Percentiles rank a stretch among this genome's conserved stretches.
phyloP scores from a whole-genome alignment of 768 basidiomycete genomes.

The Suillus americanus region DNA sequence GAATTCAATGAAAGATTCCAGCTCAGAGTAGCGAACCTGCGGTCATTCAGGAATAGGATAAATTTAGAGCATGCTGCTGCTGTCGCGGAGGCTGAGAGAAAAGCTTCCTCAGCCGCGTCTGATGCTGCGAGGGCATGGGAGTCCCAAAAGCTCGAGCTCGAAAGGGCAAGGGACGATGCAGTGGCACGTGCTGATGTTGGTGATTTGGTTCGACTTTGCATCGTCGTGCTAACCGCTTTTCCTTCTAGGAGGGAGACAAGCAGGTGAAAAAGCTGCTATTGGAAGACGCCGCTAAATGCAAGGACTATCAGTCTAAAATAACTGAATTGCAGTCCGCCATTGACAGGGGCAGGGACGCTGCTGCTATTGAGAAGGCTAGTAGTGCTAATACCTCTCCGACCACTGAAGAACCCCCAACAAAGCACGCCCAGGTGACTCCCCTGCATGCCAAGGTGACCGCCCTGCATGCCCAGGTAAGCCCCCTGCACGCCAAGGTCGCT shows the following conservation, averaged over 20 bases:
- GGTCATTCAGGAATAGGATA: not conserved
- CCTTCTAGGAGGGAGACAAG: not conserved
- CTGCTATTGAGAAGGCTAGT: slow-evolving; percentile 50
- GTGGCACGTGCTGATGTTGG: not conserved
- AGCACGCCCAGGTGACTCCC: slow-evolving; percentile 6
- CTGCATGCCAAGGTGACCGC: slow-evolving; percentile 12
- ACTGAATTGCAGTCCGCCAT: slow-evolving; percentile 39
- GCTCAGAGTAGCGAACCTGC: not conserved
- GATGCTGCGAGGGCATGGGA: not conserved
- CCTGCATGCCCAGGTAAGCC: slow-evolving; percentile 43
- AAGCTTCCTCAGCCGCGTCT: not conserved
- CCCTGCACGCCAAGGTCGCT: too few relatives aligned
- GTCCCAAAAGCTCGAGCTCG: not conserved
- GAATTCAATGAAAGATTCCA: not conserved
- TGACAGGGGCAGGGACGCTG: slow-evolving; percentile 43
- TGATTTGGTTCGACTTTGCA: not conserved
- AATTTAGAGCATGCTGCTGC: not conserved
- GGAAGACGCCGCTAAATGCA: not conserved
- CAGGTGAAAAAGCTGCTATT: not conserved
- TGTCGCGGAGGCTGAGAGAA: not conserved
- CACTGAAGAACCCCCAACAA: slow-evolving; percentile 43
- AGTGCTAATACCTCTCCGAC: slow-evolving; percentile 10
- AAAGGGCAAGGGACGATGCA: not conserved
- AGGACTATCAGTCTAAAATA: not conserved
- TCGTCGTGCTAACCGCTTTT: not conserved